A percentile compares a stretch with the other conserved stretches of the same genome.
Evolutionary conservation across 2,329 filamentous ascomycete species (phyloP).

Genomic region (Phaeosphaeriaceae sp.): DNA sequence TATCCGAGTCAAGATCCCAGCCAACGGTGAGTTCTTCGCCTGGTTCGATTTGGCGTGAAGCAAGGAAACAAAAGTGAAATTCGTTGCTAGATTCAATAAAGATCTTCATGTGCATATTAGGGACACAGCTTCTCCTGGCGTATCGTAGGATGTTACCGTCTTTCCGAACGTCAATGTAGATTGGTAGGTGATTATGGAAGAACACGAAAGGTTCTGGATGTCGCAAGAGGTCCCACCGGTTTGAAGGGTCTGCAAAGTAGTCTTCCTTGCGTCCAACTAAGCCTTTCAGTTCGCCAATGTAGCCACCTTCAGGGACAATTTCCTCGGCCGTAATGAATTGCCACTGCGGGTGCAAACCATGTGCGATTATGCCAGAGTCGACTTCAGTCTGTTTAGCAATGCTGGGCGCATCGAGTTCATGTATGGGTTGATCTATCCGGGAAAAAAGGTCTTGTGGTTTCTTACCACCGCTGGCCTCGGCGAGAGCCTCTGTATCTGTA

Average conservation of each 20-base stretch:
- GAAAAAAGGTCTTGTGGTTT: conserved; percentile 73
- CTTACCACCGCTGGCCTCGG: conserved; percentile 69
- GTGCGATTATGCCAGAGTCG: conserved; percentile 54
- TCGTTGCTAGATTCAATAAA: conserved; percentile 72
- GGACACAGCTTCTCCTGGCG: conserved; percentile 87
- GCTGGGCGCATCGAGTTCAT: conserved; percentile 60
- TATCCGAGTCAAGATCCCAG: conserved; percentile 59
- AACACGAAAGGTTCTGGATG: conserved; percentile 62
- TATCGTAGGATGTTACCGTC: conserved; percentile 88
- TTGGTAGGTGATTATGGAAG: conserved; percentile 82
- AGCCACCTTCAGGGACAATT: conserved; percentile 58
- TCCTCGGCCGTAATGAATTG: conserved; percentile 67
- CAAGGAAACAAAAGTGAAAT: conserved; percentile 92
- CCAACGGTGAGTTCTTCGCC: conserved; percentile 71
- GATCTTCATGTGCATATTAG: conserved; percentile 88
- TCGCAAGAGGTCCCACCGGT: conserved; percentile 55
- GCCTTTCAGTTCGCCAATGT: conserved; percentile 75
- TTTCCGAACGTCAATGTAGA: conserved; percentile 90
- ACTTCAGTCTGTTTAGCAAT: conserved; percentile 61
- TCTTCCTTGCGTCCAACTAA: conserved; percentile 56
- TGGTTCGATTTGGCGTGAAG: conserved; percentile 77
- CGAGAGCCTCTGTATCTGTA: conserved; percentile 72
- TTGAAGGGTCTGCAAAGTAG: conserved; percentile 53
- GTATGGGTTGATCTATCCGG: conserved; percentile 61
- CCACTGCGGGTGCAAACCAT: conserved; percentile 71